Conservation (phyloP, 2,329 filamentous ascomycete species). For the Calonectria pseudoreteaudii region DNA sequence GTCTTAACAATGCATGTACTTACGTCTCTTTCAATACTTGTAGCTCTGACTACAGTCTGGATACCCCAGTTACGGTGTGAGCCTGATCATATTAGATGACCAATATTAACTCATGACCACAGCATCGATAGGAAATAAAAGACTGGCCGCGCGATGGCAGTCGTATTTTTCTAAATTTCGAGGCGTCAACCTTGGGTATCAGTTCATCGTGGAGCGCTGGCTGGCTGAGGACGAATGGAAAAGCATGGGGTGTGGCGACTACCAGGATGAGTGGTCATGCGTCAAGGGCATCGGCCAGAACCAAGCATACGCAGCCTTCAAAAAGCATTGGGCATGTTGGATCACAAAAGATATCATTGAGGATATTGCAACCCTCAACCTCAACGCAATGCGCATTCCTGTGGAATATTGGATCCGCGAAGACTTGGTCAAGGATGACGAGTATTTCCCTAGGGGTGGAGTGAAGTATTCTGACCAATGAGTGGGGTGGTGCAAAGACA, state of each 20-base stretch:
- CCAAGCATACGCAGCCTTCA: slow-evolving; percentile 37
- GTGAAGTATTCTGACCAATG: slow-evolving; percentile 41
- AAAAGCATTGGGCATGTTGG: slow-evolving; percentile 42
- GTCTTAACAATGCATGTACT: neutral
- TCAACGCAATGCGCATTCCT: slow-evolving; percentile 42
- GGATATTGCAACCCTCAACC: slow-evolving; percentile 36
- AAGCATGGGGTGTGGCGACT: slow-evolving; percentile 39
- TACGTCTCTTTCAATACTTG: neutral
- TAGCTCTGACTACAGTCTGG: neutral
- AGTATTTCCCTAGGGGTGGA: slow-evolving; percentile 39
- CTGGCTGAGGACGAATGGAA: slow-evolving; percentile 38
- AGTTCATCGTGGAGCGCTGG: slow-evolving; percentile 45
- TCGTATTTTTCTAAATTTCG: slow-evolving; percentile 31
- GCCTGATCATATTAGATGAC: neutral
- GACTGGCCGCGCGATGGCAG: slow-evolving; percentile 29
- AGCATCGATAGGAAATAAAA: slow-evolving; percentile 10
- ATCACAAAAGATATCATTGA: slow-evolving; percentile 37
- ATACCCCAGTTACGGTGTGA: neutral
- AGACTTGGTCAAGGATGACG: slow-evolving; percentile 34
- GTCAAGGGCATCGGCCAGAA: slow-evolving; percentile 39
- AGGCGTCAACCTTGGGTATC: slow-evolving; percentile 43
- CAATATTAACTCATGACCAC: neutral
- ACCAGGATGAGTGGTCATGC: slow-evolving; percentile 43
- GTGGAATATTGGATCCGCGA: slow-evolving; percentile 45
- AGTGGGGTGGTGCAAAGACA: slow-evolving; percentile 41